Conservation (phyloP, 371 early-diverging fungal species). For the Mortierella sp. region DNA sequence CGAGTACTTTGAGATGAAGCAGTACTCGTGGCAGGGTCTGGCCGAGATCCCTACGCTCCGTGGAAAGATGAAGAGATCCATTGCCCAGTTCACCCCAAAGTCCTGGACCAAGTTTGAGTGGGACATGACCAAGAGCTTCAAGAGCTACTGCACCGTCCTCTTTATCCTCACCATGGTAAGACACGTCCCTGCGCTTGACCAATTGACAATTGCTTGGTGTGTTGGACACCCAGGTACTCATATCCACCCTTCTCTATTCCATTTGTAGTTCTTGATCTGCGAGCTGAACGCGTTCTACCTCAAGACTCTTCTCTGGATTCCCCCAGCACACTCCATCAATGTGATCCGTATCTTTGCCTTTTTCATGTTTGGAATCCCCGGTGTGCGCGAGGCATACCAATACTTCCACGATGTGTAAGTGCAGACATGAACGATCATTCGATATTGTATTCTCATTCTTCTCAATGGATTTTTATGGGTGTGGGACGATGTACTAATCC, state of each 20-base stretch:
- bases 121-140: slow-evolving; percentile 65
- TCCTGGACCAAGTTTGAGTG: slow-evolving; percentile 95
- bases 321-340: slow-evolving; percentile 90
- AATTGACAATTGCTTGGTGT: background rate
- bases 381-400: slow-evolving; percentile 92
- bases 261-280: slow-evolving; percentile 75
- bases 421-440: too few species aligned
- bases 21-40: slow-evolving; percentile 95
- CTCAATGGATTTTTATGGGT: background rate
- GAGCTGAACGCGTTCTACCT: slow-evolving; percentile 96
- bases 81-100: slow-evolving; percentile 95
- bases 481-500: too few species aligned
- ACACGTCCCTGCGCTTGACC: background rate
- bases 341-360: slow-evolving; percentile 82
- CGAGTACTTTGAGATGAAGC: slow-evolving; percentile 94
- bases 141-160: slow-evolving; percentile 58
- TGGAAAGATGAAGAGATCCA: slow-evolving; percentile 90
- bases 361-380: slow-evolving; percentile 90
- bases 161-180: slow-evolving; percentile 55
- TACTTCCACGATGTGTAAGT: slow-evolving; percentile 83
- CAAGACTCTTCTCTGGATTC: slow-evolving; percentile 95
- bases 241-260: background rate
- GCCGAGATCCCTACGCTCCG: slow-evolving; percentile 83
- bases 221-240: background rate
- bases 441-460: background rate